Evolutionary conservation across 2,329 filamentous ascomycete genomes (phyloP).

Genomic region (Chaetomiaceae sp.): DNA sequence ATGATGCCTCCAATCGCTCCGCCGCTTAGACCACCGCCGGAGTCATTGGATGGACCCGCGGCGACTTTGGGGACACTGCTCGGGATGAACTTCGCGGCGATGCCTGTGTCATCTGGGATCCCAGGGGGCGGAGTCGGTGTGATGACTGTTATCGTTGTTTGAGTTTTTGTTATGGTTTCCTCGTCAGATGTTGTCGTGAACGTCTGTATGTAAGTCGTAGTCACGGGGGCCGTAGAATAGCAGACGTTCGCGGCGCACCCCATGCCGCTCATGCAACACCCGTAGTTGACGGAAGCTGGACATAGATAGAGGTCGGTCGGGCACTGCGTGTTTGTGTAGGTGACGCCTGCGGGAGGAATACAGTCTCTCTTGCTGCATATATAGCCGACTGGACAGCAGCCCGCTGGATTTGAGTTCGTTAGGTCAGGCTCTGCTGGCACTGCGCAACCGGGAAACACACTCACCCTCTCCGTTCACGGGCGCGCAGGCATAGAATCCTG

Average conservation of each 20-base stretch:
- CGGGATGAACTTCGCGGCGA: constrained; percentile 42
- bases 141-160: constrained; percentile 37
- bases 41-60: constrained; percentile 28
- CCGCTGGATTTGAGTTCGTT: constrained; percentile 31
- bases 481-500: constrained; percentile 20
- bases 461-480: constrained; percentile 18
- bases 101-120: constrained; percentile 25
- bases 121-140: constrained; percentile 36
- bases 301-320: constrained; percentile 45
- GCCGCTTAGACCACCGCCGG: constrained; percentile 22
- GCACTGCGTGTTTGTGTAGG: constrained; percentile 38
- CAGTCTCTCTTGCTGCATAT: constrained; percentile 41
- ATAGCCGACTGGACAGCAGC: constrained; percentile 44
- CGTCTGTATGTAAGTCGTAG: constrained; percentile 41
- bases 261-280: constrained; percentile 50
- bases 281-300: constrained; percentile 46
- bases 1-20: constrained; percentile 49
- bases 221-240: constrained; percentile 45
- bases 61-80: constrained; percentile 41
- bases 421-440: background rate
- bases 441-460: background rate
- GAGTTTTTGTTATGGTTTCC: constrained; percentile 37
- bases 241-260: constrained; percentile 46
- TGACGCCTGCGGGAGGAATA: constrained; percentile 39
- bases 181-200: constrained; percentile 44